These are phyloP conservation scores for Trichosanthes truncata DNA, from an alignment of 306 rosid species.

Conservation along the genomic window DNA sequence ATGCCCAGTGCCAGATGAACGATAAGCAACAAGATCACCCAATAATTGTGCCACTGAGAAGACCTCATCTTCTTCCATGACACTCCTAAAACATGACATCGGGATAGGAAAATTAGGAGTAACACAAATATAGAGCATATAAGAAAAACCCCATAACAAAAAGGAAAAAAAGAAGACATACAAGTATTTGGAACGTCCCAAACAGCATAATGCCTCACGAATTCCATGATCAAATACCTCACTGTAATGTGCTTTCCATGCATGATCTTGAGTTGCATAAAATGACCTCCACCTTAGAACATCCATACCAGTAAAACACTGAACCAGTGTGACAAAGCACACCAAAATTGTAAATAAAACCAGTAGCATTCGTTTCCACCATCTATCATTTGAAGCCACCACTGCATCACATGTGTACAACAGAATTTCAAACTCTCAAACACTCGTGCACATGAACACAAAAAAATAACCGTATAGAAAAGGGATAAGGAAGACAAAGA, in stretches of 20 bases:
- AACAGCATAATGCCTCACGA: conserved; percentile 89
- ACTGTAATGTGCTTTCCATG: conserved; percentile 81
- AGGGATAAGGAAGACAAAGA: not conserved
- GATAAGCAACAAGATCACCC: conserved; percentile 90
- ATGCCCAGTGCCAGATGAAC: conserved; percentile 87
- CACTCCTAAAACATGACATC: conserved; percentile 31
- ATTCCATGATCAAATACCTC: conserved; percentile 79
- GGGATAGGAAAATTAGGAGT: conserved; percentile 2
- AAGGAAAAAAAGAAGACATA: conserved; percentile 14
- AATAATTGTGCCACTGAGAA: conserved; percentile 71
- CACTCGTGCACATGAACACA: not conserved
- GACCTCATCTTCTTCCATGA: conserved; percentile 69
- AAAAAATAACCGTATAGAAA: not conserved
- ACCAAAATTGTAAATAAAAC: conserved; percentile 28
- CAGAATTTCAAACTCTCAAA: not conserved
- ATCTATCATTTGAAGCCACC: conserved; percentile 13
- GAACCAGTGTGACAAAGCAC: conserved; percentile 41
- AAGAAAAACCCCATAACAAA: conserved; percentile 1
- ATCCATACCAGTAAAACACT: conserved; percentile 61
- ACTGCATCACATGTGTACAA: conserved; percentile 20
- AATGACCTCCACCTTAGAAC: conserved; percentile 78
- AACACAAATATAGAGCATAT: not conserved
- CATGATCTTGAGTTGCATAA: conserved; percentile 58
- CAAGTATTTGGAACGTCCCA: conserved; percentile 80
- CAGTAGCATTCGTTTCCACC: conserved; percentile 34